Percentiles rank a stretch among this genome's conserved stretches.
Evolutionary conservation across 495 filamentous ascomycete species (phyloP).

Genomic region (Aspergillus bertholletiae): DNA sequence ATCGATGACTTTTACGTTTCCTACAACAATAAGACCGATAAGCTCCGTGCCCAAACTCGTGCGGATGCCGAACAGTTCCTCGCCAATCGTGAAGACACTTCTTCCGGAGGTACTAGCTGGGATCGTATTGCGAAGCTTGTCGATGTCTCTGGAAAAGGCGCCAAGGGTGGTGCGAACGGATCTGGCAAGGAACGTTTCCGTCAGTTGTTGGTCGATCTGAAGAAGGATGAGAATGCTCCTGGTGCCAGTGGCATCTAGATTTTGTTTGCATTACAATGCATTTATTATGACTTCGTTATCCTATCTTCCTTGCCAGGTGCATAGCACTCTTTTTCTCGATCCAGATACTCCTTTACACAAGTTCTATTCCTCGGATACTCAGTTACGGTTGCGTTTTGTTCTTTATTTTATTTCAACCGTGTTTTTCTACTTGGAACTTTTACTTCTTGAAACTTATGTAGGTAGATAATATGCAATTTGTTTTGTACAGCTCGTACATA

Average conservation of each 20-base stretch:
- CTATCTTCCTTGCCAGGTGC: constrained; percentile 6
- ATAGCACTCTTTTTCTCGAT: neutral
- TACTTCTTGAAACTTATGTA: constrained; percentile 22
- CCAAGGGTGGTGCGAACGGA: constrained; percentile 75
- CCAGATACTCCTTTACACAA: constrained; percentile 2
- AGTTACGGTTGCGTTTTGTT: constrained; percentile 5
- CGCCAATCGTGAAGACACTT: constrained; percentile 81
- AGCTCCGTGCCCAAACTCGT: constrained; percentile 76
- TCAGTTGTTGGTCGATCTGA: constrained; percentile 81
- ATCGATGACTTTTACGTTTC: constrained; percentile 99
- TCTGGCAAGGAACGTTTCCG: constrained; percentile 94
- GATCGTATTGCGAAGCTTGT: constrained; percentile 96
- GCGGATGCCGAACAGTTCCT: constrained; percentile 95
- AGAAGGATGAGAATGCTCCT: constrained; percentile 92
- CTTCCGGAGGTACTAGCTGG: constrained; percentile 94
- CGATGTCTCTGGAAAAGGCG: constrained; percentile 91
- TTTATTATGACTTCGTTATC: constrained; percentile 5
- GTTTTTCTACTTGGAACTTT: constrained; percentile 18
- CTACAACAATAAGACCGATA: constrained; percentile 96
- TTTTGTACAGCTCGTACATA: constrained; percentile 1
- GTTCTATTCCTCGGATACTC: constrained; percentile 4
- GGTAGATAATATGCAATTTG: constrained; percentile 19
- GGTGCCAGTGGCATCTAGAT: constrained; percentile 56
- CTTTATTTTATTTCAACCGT: constrained; percentile 20
- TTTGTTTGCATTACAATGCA: constrained; percentile 8